phyloP scores from a whole-genome alignment of 2,329 filamentous ascomycete genomes.

The Helminthosporium solani region DNA sequence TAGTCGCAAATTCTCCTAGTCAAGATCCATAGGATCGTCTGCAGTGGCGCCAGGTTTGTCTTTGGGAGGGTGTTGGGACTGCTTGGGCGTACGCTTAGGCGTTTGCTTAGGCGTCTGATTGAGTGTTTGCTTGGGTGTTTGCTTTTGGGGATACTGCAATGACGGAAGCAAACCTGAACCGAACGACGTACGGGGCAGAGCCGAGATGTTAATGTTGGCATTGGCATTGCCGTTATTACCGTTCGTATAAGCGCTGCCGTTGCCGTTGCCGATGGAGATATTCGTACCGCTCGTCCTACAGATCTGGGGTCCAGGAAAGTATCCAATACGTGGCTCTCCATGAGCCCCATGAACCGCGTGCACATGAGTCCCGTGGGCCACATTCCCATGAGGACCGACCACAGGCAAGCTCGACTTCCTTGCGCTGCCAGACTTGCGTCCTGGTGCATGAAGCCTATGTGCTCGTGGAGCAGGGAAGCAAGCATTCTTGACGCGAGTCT shows the following conservation, averaged over 20 bases:
- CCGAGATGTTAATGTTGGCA: conserved; percentile 22
- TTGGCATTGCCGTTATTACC: conserved; percentile 12
- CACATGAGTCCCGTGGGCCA: no score
- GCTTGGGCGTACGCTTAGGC: conserved; percentile 10
- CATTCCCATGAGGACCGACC: no score
- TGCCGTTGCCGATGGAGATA: background rate
- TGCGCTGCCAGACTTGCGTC: no score
- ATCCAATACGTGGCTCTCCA: conserved; percentile 3
- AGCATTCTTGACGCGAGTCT: conserved; percentile 39
- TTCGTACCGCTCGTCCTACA: conserved; percentile 1
- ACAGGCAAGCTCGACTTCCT: no score
- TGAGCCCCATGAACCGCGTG: no score
- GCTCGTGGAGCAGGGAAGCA: conserved; percentile 31
- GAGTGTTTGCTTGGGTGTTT: background rate
- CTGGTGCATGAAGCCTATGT: conserved; percentile 10
- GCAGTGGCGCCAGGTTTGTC: conserved; percentile 9
- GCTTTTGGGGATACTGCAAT: no score
- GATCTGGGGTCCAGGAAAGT: conserved; percentile 16
- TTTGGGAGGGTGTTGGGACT: conserved; percentile 1
- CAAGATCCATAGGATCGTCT: conserved; percentile 23
- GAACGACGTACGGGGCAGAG: conserved; percentile 3
- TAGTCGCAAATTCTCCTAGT: no score
- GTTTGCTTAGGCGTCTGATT: conserved; percentile 3
- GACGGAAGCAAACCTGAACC: background rate
- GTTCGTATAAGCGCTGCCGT: background rate